Conservation (phyloP, 140 eudicot genomes). For the Erigeron philadelphicus region DNA sequence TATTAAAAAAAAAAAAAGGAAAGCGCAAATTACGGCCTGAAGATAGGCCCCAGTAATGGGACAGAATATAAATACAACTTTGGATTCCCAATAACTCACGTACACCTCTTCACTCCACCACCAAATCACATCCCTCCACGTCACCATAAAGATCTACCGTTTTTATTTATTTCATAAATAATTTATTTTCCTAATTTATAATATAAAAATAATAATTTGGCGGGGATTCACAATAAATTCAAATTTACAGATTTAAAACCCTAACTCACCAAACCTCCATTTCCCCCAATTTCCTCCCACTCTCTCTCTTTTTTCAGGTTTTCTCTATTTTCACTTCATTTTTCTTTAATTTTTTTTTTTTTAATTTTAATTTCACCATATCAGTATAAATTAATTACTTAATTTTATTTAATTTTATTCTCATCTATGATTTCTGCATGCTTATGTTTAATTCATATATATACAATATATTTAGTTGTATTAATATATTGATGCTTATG, state of each 20-base stretch:
- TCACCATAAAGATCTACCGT: slow-evolving; percentile 30
- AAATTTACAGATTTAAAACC: slow-evolving; percentile 41
- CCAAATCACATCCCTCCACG: slow-evolving; percentile 25
- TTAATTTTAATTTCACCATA: background rate
- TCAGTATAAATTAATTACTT: slow-evolving; percentile 9
- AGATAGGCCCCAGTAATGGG: slow-evolving; percentile 28
- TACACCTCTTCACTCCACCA: slow-evolving; percentile 25
- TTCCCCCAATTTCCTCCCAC: slow-evolving; percentile 28
- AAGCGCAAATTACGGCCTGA: slow-evolving; percentile 34
- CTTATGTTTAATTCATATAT: slow-evolving; percentile 1
- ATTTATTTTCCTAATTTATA: slow-evolving; percentile 4
- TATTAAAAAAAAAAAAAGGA: background rate
- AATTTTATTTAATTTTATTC: background rate
- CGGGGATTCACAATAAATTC: slow-evolving; percentile 50
- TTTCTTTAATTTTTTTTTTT: too few species aligned
- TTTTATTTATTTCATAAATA: background rate
- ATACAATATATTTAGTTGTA: too few species aligned
- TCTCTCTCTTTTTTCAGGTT: slow-evolving; percentile 18
- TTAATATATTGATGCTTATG: background rate
- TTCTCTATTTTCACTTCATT: background rate
- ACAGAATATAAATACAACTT: slow-evolving; percentile 21
- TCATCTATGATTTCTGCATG: slow-evolving; percentile 4
- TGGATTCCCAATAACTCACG: slow-evolving; percentile 36
- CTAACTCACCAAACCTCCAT: slow-evolving; percentile 34
- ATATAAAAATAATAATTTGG: slow-evolving; percentile 30